These are phyloP conservation scores for Colletotrichum lindemuthianum DNA, from an alignment of 2,329 filamentous ascomycete genomes.

Conservation along the genomic window DNA sequence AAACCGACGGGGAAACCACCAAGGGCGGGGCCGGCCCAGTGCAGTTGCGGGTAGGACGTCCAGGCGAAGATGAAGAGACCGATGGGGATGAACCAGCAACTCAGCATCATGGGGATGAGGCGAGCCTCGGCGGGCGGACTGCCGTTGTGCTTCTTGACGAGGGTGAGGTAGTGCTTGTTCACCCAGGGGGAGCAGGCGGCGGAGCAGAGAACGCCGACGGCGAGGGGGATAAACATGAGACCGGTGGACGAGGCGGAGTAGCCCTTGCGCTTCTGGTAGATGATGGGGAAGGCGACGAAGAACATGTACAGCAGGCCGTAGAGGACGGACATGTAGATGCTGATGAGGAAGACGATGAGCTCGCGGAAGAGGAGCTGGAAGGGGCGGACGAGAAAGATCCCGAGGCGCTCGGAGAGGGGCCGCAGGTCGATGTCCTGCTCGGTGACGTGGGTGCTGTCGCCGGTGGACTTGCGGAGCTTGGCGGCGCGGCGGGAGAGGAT, in stretches of 20 bases:
- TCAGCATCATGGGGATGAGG: slow-evolving; percentile 84
- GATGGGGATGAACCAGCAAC: slow-evolving; percentile 76
- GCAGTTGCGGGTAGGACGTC: slow-evolving; percentile 71
- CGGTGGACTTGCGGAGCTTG: slow-evolving; percentile 76
- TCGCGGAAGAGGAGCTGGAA: slow-evolving; percentile 88
- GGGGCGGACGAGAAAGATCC: slow-evolving; percentile 81
- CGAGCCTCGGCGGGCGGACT: slow-evolving; percentile 81
- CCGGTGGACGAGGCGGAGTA: slow-evolving; percentile 79
- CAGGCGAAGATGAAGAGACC: slow-evolving; percentile 69
- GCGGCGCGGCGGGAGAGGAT: slow-evolving; percentile 77
- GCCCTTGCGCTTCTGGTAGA: slow-evolving; percentile 84
- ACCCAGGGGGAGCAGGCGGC: slow-evolving; percentile 76
- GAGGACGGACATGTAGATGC: slow-evolving; percentile 85
- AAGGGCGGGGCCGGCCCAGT: slow-evolving; percentile 77
- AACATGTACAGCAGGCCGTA: slow-evolving; percentile 82
- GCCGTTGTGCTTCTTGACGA: slow-evolving; percentile 72
- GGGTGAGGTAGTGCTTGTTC: slow-evolving; percentile 81
- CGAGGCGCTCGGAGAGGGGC: slow-evolving; percentile 73
- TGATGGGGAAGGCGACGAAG: slow-evolving; percentile 74
- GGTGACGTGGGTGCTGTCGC: slow-evolving; percentile 75
- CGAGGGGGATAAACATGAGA: slow-evolving; percentile 87
- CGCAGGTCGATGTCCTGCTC: slow-evolving; percentile 82
- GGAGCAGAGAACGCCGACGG: slow-evolving; percentile 76
- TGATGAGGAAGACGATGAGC: slow-evolving; percentile 85
- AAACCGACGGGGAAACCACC: slow-evolving; percentile 80